These are phyloP conservation scores for Exserohilum turcica DNA, from an alignment of 2,329 filamentous ascomycete genomes.

Conservation along the genomic window DNA sequence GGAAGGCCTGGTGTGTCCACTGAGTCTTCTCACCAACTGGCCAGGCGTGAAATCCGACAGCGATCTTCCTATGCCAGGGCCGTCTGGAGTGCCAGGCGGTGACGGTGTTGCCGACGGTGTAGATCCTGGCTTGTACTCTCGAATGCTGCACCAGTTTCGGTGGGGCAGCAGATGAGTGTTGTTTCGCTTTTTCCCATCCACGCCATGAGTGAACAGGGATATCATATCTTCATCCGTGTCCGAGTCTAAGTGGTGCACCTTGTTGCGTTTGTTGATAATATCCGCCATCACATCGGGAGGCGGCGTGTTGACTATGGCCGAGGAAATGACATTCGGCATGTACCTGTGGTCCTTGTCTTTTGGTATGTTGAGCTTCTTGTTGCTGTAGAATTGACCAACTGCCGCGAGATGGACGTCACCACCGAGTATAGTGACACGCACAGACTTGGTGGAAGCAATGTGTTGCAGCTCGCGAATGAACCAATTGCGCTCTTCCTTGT, in stretches of 20 bases:
- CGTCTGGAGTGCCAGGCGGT: constrained; percentile 37
- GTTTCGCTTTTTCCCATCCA: constrained; percentile 86
- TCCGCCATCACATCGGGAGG: constrained; percentile 88
- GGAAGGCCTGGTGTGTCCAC: constrained; percentile 32
- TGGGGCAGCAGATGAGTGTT: constrained; percentile 88
- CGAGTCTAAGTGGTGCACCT: constrained; percentile 65
- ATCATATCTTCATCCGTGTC: constrained; percentile 96
- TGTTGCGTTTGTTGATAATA: constrained; percentile 91
- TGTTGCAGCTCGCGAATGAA: constrained; percentile 92
- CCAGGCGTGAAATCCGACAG: constrained; percentile 47
- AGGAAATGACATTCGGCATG: constrained; percentile 94
- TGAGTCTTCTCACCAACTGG: constrained; percentile 51
- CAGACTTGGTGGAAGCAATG: constrained; percentile 87
- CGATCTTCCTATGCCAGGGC: constrained; percentile 32
- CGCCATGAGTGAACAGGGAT: constrained; percentile 85
- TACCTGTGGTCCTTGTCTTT: constrained; percentile 95
- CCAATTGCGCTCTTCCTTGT: constrained; percentile 86
- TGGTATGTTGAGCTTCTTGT: constrained; percentile 71
- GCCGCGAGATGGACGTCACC: constrained; percentile 94
- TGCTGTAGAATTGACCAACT: constrained; percentile 93
- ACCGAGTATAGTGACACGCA: constrained; percentile 88
- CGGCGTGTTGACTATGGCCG: constrained; percentile 90
- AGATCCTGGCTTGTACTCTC: constrained; percentile 75
- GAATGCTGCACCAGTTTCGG: constrained; percentile 94
- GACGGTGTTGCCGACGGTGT: constrained; percentile 72